Base-by-base conservation (phyloP, 2,329 filamentous ascomycete species). In the Capronia coronata region DNA sequence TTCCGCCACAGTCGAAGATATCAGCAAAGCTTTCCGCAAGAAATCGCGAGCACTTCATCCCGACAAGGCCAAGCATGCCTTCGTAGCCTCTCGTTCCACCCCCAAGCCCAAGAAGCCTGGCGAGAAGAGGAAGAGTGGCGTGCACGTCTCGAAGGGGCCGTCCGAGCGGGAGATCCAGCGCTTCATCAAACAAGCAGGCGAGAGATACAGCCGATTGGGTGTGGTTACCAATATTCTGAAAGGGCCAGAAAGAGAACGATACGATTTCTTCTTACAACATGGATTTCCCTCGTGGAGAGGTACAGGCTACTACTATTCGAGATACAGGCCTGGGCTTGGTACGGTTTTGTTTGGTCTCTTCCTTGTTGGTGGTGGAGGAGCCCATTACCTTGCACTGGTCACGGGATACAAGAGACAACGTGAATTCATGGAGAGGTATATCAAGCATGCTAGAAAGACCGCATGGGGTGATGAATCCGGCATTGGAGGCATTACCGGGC, bases 241-340 rank as follows among this genome's bases (percentile, higher is more conserved):
- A 61, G 88, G 91, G 1, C 74, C 85, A 2, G 79, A 79, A 47
- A 80, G 93, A 56, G 86, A 87, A 60, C 85, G 93, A 56, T 98
- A 98, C 70, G 91, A 98, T 67, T 85, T 96, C 68, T 98, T 97
- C 73, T 71, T 97, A 53, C 72, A 75, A 67, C 89, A 97, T 69
- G 93, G 93, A 54, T 98, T 98, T 73, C 93, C 93, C 25, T 81
- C 80, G 48, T 98, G 93, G 93, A 90, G 91, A 73, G 93, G 93
- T 51, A 96, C 91, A 38, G 91, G 93, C 55, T 98, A 98, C 78
- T 98, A 97, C 77, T 98, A 98, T 74, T 83, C 82, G 62, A 83
- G 93, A 50, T 96, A 91, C 77, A 81, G 93, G 16, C 93, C 93
- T 1, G 93, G 93, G 7, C 74, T 97, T 38, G 88, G 87, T 51